Base-by-base conservation (phyloP, 1,284 basidiomycete species). In the Xanthoconium separans region DNA sequence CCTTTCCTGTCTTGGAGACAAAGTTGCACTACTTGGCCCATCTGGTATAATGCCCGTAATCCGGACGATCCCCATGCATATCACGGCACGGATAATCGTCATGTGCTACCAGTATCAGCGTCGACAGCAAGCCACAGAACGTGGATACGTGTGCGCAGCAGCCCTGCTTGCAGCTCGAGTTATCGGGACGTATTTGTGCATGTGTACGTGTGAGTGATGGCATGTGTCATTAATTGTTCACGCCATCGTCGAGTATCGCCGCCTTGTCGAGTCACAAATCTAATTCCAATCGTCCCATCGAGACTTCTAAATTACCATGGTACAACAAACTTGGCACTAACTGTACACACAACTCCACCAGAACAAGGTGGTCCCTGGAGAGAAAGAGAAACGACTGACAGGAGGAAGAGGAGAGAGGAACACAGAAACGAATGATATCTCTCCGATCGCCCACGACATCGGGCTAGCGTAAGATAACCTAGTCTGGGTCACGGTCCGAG, bases 401-500 rank as follows among this genome's bases (percentile, higher is more conserved):
- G 24, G 3, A 15, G 33, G 33, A n/a, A n/a, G 16, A 7, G 22
- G 7, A 34, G 43, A 37, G 33, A 33, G 42, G 18, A 2, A 44
- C 29, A 54, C 27, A 30, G 18, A 52, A 60, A 58, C 15, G 63
- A 54, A 33, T 48, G 47, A 52, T 44, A 42, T 50, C 47, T 47
- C 52, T 51, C 47, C 53, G 11, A 37, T 48, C 24, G 44, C 47
- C 43, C 59, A 44, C 29, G 34, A 46, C 48, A 30, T 47, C 30
- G 59, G 49, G 49, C 55, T 40, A 57, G 34, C 24, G 6, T 54
- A 59, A 47, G 37, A 57, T 50, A 56, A 50, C 51, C 56, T 55
- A 58, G 64, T 63, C 59, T 57, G 58, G 43, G 40, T 50, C 15
- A 49, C 53, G n/a, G 55, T 55, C 55, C 63, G 56, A 59, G 52